phyloP scores from a whole-genome alignment of 108 stramenopile species.

The Cyclotella atomus region DNA sequence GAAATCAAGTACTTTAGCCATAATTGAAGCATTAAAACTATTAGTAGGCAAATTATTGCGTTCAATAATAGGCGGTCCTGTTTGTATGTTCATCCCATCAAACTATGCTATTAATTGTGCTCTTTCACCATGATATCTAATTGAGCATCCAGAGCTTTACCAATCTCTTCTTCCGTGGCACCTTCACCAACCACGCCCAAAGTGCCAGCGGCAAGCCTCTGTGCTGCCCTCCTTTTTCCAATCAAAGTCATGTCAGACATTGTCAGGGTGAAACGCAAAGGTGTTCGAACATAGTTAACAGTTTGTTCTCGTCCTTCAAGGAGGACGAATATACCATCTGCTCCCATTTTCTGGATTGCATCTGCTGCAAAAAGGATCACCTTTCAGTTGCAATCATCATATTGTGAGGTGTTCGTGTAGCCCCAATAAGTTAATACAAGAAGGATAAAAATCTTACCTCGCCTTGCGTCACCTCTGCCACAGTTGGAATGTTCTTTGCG shows the following conservation, averaged over 20 bases:
- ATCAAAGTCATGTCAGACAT: conserved; percentile 76
- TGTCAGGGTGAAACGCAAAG: conserved; percentile 73
- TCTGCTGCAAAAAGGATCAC: conserved; percentile 81
- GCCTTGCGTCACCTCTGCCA: conserved; percentile 86
- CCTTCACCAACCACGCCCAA: conserved; percentile 50
- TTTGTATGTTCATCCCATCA: no score
- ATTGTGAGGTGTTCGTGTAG: no score
- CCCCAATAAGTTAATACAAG: no score
- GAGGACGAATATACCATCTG: conserved; percentile 74
- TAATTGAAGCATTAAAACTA: no score
- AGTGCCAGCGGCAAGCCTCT: conserved; percentile 79
- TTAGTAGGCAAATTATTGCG: background rate
- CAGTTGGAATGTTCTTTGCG: conserved; percentile 87
- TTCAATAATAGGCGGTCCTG: no score
- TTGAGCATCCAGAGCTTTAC: conserved; percentile 45
- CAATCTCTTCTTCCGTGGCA: conserved; percentile 54
- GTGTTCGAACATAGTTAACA: conserved; percentile 86
- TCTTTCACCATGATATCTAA: conserved; percentile 57
- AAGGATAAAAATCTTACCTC: conserved; percentile 50
- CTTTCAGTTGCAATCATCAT: no score
- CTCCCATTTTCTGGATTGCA: conserved; percentile 67
- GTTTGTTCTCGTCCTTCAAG: conserved; percentile 89
- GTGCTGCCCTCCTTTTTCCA: conserved; percentile 88
- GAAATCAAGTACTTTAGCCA: no score
- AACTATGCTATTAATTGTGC: background rate